These are phyloP conservation scores for Cyphellophora attinorum DNA, from an alignment of 2,329 filamentous ascomycete genomes.

Conservation along the genomic window DNA sequence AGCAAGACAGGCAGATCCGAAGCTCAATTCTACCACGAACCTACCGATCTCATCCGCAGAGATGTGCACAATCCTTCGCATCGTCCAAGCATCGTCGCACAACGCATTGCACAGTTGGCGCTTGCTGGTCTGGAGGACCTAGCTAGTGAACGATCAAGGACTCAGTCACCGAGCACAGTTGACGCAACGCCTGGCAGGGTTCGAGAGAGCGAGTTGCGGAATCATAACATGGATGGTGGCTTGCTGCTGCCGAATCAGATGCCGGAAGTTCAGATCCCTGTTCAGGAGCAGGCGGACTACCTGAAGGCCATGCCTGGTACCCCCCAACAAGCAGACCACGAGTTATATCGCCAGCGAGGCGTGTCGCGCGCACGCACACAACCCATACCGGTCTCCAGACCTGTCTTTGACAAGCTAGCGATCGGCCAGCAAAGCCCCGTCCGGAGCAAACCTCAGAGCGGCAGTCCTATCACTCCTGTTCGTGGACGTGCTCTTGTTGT, in stretches of 20 bases:
- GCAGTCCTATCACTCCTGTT: conserved; percentile 9
- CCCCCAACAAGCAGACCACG: too few species aligned
- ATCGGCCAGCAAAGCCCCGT: too few species aligned
- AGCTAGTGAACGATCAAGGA: too few species aligned
- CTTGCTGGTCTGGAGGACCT: not conserved
- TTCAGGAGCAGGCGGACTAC: conserved; percentile 3
- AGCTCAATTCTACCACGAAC: conserved; percentile 6
- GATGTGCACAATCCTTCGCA: conserved; percentile 5
- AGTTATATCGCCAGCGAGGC: too few species aligned
- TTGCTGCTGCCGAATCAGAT: conserved; percentile 3
- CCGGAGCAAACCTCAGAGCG: conserved; percentile 7
- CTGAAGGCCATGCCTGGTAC: conserved; percentile 1
- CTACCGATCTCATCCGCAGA: conserved; percentile 2
- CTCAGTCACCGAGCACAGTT: too few species aligned
- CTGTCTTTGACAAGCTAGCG: too few species aligned
- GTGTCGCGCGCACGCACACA: too few species aligned
- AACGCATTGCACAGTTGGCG: conserved; percentile 6
- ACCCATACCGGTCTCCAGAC: too few species aligned
- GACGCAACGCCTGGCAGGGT: conserved; percentile 6
- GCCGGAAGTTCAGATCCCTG: conserved; percentile 4
- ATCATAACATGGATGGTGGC: conserved; percentile 4
- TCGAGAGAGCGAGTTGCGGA: conserved; percentile 4
- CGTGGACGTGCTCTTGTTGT: conserved; percentile 10
- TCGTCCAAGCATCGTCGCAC: conserved; percentile 12
- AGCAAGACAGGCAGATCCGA: conserved; percentile 7